Percentiles rank a stretch among this genome's conserved stretches.
phyloP scores from a whole-genome alignment of 2,329 filamentous ascomycete species.

The Fusarium annulatum region DNA sequence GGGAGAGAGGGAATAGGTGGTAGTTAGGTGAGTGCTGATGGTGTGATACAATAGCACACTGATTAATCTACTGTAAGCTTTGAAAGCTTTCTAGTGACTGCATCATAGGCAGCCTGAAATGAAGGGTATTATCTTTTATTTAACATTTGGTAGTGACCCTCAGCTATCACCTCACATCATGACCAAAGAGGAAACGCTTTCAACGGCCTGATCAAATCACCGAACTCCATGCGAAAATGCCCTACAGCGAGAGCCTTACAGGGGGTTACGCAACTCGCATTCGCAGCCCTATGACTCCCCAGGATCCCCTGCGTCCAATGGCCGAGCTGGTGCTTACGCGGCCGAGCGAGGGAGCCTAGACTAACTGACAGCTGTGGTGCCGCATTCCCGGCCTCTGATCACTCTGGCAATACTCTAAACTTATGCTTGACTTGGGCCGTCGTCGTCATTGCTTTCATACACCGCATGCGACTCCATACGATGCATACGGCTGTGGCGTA shows the following conservation, averaged over 20 bases:
- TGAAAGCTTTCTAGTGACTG: neutral
- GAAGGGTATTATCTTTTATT: conserved; percentile 19
- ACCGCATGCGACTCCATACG: neutral
- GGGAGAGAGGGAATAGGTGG: neutral
- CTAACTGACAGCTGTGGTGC: conserved; percentile 8
- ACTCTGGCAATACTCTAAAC: neutral
- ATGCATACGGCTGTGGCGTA: neutral
- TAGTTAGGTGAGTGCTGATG: neutral
- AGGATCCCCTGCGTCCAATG: conserved; percentile 23
- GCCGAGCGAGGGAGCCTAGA: conserved; percentile 32
- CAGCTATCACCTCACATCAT: conserved; percentile 3
- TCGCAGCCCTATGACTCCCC: conserved; percentile 43
- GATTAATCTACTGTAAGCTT: neutral
- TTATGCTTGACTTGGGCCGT: conserved; percentile 15
- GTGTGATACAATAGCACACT: neutral
- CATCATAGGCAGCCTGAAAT: neutral
- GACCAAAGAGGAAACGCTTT: neutral
- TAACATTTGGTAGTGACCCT: neutral
- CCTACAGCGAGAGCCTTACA: conserved; percentile 1
- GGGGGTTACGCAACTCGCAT: conserved; percentile 36
- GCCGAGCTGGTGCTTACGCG: conserved; percentile 35
- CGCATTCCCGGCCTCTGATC: conserved; percentile 5
- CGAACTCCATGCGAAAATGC: neutral
- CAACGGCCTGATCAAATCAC: neutral
- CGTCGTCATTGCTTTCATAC: conserved; percentile 14